Base-by-base conservation (phyloP, 371 early-diverging fungal genomes). In the Nematocida sp. region DNA sequence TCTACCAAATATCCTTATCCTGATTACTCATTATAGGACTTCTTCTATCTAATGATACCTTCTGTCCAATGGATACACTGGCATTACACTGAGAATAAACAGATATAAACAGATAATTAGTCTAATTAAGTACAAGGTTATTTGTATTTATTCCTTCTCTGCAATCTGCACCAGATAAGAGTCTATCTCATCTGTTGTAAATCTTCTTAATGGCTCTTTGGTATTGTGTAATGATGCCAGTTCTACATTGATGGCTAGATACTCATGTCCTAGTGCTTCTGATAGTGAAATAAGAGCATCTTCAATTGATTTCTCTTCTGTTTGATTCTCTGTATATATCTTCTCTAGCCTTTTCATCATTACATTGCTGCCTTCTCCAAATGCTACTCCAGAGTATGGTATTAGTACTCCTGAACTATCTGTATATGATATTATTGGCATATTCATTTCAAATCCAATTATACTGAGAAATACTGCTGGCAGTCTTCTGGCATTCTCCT, bases 271-370 rank as follows among this genome's bases (percentile, higher is more conserved):
- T 25, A 82, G 70, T 2, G 81, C 77, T 45, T 81, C 75, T n/a
- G 79, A 61, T 32, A 84, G 58, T 4, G 78, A 61, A 15, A 61
- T 62, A 7, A 80, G 60, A 11, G 78, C 81, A 2, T 63, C n/a
- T 40, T 80, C 70, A 29, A 78, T 29, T 1, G 74, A 29, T 52
- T 80, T 75, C 9, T 23, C 23, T 29, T 74, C 67, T 35, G 60
- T 53, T 9, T 57, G 13, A 32, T 77, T 55, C 31, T 23, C 41
- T 2, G 17, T 63, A 64, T 79, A 81, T 25, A 62, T 43, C 60
- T 82, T 82, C 46, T 84, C 84, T 25, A 84, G 57, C 64, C 70
- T 79, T 54, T 80, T 81, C 32, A 40, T 78, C 81, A 84, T 81
- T 37, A 78, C 65, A 23, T 53, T 29, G 25, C 76, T 35, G 21